A percentile compares a stretch with the other conserved stretches of the same genome.
Evolutionary conservation across 345 rosid species (phyloP).

Genomic region (Gossypium herbaceum): DNA sequence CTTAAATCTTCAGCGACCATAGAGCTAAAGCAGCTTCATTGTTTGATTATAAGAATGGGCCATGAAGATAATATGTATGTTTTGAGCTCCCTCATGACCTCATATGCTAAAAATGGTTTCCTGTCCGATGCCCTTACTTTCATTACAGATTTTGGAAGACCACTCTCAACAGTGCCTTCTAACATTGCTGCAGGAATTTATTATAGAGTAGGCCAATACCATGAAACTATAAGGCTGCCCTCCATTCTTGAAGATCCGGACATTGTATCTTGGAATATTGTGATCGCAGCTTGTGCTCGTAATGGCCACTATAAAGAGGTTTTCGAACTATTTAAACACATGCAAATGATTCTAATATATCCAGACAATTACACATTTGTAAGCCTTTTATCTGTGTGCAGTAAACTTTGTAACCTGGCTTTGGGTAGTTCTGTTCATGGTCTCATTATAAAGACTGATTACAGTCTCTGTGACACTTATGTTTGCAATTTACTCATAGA

Average conservation of each 20-base stretch:
- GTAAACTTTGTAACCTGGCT: slow-evolving; percentile 46
- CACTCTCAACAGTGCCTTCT: slow-evolving; percentile 36
- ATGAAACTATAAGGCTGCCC: slow-evolving; percentile 55
- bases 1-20: slow-evolving; percentile 37
- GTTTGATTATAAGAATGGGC: slow-evolving; percentile 62
- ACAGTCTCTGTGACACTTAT: slow-evolving; percentile 46
- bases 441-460: slow-evolving; percentile 56
- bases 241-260: slow-evolving; percentile 70
- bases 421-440: slow-evolving; percentile 76
- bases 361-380: slow-evolving; percentile 84
- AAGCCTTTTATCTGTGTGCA: slow-evolving; percentile 53
- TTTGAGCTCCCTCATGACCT: slow-evolving; percentile 60
- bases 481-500: slow-evolving; percentile 67
- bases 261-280: slow-evolving; percentile 75
- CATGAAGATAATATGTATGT: slow-evolving; percentile 55
- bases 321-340: slow-evolving; percentile 54
- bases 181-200: slow-evolving; percentile 67
- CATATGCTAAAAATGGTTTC: slow-evolving; percentile 60
- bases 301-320: slow-evolving; percentile 46
- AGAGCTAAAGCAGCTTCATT: slow-evolving; percentile 63
- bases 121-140: slow-evolving; percentile 51
- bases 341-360: slow-evolving; percentile 38
- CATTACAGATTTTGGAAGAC: slow-evolving; percentile 30
- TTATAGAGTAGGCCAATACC: slow-evolving; percentile 58
- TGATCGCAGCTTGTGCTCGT: slow-evolving; percentile 70